phyloP scores from a whole-genome alignment of 1,139 yeast species.

The Arxiozyma slooffiae region DNA sequence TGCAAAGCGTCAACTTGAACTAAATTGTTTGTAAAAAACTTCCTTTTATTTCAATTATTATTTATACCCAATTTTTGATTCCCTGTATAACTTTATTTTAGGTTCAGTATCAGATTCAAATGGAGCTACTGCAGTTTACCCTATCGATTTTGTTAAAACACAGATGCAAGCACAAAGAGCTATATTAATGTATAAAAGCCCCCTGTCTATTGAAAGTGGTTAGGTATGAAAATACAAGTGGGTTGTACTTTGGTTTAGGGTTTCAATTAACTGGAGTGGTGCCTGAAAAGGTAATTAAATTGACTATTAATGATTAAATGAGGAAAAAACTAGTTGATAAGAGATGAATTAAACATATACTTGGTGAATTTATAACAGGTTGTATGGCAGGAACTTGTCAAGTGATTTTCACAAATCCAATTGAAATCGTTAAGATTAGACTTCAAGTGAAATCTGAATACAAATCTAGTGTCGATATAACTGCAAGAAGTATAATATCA shows the following conservation, averaged over 20 bases:
- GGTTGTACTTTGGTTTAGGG: conserved; percentile 87
- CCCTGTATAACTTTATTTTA: conserved; percentile 74
- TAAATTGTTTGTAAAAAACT: conserved; percentile 21
- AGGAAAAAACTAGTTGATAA: conserved; percentile 59
- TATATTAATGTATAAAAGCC: conserved; percentile 57
- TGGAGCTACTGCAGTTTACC: conserved; percentile 97
- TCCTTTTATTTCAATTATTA: conserved; percentile 31
- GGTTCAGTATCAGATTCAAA: conserved; percentile 97
- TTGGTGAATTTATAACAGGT: conserved; percentile 79
- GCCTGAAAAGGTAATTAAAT: conserved; percentile 94
- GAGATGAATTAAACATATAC: conserved; percentile 49
- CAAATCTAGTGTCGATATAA: conserved; percentile 28
- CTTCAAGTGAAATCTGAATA: conserved; percentile 86
- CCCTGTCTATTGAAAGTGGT: conserved; percentile 75
- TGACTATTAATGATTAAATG: conserved; percentile 85
- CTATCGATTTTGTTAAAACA: conserved; percentile 91
- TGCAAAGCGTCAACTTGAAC: conserved; percentile 42
- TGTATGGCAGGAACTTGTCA: conserved; percentile 95
- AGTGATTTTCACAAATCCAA: conserved; percentile 89
- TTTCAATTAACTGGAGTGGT: conserved; percentile 97
- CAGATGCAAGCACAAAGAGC: conserved; percentile 94
- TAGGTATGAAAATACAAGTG: conserved; percentile 68
- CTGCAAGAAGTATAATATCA: conserved; percentile 66
- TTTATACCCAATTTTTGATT: conserved; percentile 58
- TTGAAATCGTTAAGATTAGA: conserved; percentile 91